A percentile compares a stretch with the other conserved stretches of the same genome.
These are phyloP conservation scores for Ormosia semicastrata DNA, from an alignment of 306 rosid genomes.

Conservation along the genomic window DNA sequence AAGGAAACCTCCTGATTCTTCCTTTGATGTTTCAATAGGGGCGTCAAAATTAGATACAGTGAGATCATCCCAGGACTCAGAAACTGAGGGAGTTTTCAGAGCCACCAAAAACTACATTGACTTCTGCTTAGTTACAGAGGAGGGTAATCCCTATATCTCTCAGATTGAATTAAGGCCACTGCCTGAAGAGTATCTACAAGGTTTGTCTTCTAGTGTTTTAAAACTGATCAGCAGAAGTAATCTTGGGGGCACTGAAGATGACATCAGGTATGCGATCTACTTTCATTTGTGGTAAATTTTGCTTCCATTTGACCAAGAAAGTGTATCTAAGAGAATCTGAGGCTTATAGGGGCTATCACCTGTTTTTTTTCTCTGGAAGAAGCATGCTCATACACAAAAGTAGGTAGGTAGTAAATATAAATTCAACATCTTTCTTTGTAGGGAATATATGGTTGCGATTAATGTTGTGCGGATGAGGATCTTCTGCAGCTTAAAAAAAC, in stretches of 20 bases:
- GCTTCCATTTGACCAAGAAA: neutral
- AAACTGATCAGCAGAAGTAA: slow-evolving; percentile 55
- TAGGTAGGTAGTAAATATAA: neutral
- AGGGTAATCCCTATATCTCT: slow-evolving; percentile 58
- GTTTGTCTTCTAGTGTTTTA: slow-evolving; percentile 40
- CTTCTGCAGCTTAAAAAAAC: too few species aligned
- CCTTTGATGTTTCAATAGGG: slow-evolving; percentile 59
- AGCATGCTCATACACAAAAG: neutral
- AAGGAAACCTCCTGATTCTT: neutral
- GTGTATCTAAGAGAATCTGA: slow-evolving; percentile 6
- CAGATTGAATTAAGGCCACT: slow-evolving; percentile 65
- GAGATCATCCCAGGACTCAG: slow-evolving; percentile 35
- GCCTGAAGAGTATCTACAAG: slow-evolving; percentile 45
- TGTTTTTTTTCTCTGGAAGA: neutral
- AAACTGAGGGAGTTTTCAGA: slow-evolving; percentile 66
- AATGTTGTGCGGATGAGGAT: too few species aligned
- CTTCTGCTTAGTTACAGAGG: slow-evolving; percentile 60
- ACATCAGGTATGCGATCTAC: slow-evolving; percentile 55
- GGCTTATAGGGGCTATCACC: slow-evolving; percentile 7
- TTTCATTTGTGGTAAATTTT: neutral
- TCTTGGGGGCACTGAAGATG: slow-evolving; percentile 34
- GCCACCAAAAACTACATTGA: slow-evolving; percentile 51
- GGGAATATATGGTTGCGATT: neutral
- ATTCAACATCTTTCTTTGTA: neutral
- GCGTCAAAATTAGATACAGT: slow-evolving; percentile 48